Evolutionary conservation across 371 early-diverging fungal genomes (phyloP).

Genomic region (Blastocladiella emersonii): DNA sequence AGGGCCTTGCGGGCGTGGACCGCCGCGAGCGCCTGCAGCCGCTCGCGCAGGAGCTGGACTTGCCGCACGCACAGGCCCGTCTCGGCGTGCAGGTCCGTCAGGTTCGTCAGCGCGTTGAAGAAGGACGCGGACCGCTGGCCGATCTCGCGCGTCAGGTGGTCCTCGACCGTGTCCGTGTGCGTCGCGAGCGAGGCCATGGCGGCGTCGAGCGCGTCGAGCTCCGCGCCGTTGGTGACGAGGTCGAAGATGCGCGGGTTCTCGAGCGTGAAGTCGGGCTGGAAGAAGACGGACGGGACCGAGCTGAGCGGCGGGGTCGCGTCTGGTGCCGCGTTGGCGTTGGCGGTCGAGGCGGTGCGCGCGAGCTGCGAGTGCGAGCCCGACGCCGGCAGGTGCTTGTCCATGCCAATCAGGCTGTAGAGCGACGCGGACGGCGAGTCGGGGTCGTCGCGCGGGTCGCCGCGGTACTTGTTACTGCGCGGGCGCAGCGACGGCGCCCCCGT

Average conservation of each 20-base stretch:
- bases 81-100: slow-evolving; percentile 76
- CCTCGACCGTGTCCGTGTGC: slow-evolving; percentile 82
- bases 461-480: background rate
- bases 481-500: slow-evolving; percentile 29
- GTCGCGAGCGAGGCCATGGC: slow-evolving; percentile 79
- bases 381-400: slow-evolving; percentile 9
- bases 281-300: slow-evolving; percentile 73
- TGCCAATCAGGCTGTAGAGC: slow-evolving; percentile 14
- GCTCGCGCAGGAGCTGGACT: slow-evolving; percentile 55
- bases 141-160: slow-evolving; percentile 78
- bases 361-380: background rate
- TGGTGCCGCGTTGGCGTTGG: slow-evolving; percentile 9
- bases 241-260: slow-evolving; percentile 77
- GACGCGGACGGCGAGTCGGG: slow-evolving; percentile 10
- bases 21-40: slow-evolving; percentile 47
- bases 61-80: slow-evolving; percentile 70
- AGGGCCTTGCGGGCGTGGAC: slow-evolving; percentile 58
- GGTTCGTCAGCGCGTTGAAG: slow-evolving; percentile 78
- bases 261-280: slow-evolving; percentile 65
- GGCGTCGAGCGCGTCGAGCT: slow-evolving; percentile 25
- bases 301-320: slow-evolving; percentile 23
- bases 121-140: slow-evolving; percentile 77
- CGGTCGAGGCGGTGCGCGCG: background rate
- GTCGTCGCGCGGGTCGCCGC: slow-evolving; percentile 7
- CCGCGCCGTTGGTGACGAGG: slow-evolving; percentile 51